These are phyloP conservation scores for Fusarium armeniacum DNA, from an alignment of 2,329 filamentous ascomycete genomes.

Conservation along the genomic window DNA sequence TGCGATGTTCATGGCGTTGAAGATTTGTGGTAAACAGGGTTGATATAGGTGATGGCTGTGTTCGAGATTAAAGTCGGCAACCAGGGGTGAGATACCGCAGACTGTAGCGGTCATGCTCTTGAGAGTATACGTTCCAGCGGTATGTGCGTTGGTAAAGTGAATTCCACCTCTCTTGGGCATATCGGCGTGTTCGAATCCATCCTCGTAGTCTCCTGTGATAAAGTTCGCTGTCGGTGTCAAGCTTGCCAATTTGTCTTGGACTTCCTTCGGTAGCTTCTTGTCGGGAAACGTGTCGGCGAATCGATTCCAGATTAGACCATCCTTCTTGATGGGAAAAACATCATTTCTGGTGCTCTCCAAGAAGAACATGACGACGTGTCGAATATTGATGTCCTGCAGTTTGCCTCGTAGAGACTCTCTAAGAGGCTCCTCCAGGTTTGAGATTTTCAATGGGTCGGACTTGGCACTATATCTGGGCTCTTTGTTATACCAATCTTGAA, in stretches of 20 bases:
- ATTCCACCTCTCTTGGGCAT: constrained; percentile 55
- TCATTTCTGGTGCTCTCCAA: constrained; percentile 62
- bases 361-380: constrained; percentile 61
- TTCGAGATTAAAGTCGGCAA: constrained; percentile 60
- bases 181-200: constrained; percentile 51
- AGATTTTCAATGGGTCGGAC: constrained; percentile 58
- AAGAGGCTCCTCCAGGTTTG: constrained; percentile 56
- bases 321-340: constrained; percentile 61
- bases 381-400: constrained; percentile 55
- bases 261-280: constrained; percentile 52
- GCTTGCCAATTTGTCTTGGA: constrained; percentile 48
- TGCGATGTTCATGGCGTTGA: constrained; percentile 53
- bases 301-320: constrained; percentile 56
- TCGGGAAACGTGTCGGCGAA: constrained; percentile 53
- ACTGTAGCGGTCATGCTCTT: constrained; percentile 60
- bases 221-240: constrained; percentile 54
- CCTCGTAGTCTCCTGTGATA: constrained; percentile 55
- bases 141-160: constrained; percentile 58
- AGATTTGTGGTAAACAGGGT: constrained; percentile 60
- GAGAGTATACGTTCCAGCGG: constrained; percentile 60
- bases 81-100: constrained; percentile 59
- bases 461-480: constrained; percentile 54
- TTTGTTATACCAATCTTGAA: constrained; percentile 48
- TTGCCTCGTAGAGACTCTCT: constrained; percentile 48
- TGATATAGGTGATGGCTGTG: constrained; percentile 60